phyloP scores from a whole-genome alignment of 805 yeast genomes.

The Sugiyamaella mastotermitis region DNA sequence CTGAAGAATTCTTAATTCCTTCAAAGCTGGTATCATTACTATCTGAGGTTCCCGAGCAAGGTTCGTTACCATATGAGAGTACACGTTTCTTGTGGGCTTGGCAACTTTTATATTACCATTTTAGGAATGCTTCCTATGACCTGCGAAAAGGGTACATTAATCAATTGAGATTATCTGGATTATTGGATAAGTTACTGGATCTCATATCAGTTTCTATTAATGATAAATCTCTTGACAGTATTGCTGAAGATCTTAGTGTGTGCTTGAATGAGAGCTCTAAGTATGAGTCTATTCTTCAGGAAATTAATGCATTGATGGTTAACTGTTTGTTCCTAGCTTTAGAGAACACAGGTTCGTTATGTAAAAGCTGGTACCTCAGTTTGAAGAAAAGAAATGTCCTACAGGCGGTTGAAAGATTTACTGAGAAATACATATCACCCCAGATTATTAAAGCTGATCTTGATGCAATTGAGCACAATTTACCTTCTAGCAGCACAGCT shows the following conservation, averaged over 20 bases:
- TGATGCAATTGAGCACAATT: constrained; percentile 40
- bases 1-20: constrained; percentile 15
- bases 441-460: constrained; percentile 53
- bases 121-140: constrained; percentile 57
- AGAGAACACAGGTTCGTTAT: constrained; percentile 47
- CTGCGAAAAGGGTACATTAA: constrained; percentile 55
- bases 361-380: constrained; percentile 53
- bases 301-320: constrained; percentile 37
- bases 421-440: constrained; percentile 59
- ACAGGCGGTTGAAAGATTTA: constrained; percentile 53
- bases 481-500: constrained; percentile 21
- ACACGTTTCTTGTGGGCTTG: constrained; percentile 41
- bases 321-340: constrained; percentile 27
- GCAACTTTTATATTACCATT: constrained; percentile 55
- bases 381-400: constrained; percentile 64
- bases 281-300: constrained; percentile 24
- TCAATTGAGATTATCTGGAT: constrained; percentile 45
- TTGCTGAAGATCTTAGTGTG: constrained; percentile 9
- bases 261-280: constrained; percentile 13
- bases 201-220: constrained; percentile 39
- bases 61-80: constrained; percentile 16
- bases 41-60: constrained; percentile 15
- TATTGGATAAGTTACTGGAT: constrained; percentile 46
- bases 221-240: constrained; percentile 16
- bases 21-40: constrained; percentile 4